Evolutionary conservation across 2,329 filamentous ascomycete species (phyloP).

Genomic region (Leptodontidium sp.): DNA sequence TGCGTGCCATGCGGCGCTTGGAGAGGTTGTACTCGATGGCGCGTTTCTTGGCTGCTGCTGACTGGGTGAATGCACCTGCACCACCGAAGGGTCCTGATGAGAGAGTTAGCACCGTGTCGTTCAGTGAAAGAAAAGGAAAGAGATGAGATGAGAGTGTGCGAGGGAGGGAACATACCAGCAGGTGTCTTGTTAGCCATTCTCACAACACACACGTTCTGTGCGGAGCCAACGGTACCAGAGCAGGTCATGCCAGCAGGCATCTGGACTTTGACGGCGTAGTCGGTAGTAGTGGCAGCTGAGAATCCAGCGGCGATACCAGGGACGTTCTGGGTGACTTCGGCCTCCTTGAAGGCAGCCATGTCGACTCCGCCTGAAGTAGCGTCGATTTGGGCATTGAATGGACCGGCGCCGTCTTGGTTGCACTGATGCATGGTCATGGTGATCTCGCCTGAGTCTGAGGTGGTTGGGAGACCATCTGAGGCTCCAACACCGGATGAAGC

Average conservation of each 20-base stretch:
- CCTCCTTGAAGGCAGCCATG: slow-evolving; percentile 64
- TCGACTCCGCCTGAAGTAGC: slow-evolving; percentile 69
- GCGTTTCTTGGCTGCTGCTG: slow-evolving; percentile 64
- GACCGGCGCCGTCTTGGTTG: slow-evolving; percentile 75
- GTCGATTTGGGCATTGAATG: slow-evolving; percentile 67
- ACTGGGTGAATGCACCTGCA: slow-evolving; percentile 71
- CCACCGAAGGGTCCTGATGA: slow-evolving; percentile 74
- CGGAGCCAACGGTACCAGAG: slow-evolving; percentile 64
- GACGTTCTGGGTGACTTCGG: slow-evolving; percentile 60
- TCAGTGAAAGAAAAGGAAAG: neutral
- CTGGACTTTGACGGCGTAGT: slow-evolving; percentile 70
- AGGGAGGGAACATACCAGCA: neutral
- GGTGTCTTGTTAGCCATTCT: slow-evolving; percentile 54
- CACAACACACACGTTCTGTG: slow-evolving; percentile 70
- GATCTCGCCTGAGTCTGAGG: slow-evolving; percentile 65
- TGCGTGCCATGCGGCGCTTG: slow-evolving; percentile 48
- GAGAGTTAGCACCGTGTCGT: neutral
- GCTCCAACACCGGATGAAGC: slow-evolving; percentile 63
- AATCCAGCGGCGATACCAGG: slow-evolving; percentile 64
- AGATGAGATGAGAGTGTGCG: neutral
- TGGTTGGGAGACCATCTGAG: slow-evolving; percentile 62
- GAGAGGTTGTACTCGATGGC: slow-evolving; percentile 61
- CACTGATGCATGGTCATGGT: slow-evolving; percentile 73
- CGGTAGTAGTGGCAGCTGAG: slow-evolving; percentile 65
- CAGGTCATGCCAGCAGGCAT: slow-evolving; percentile 75